These are phyloP conservation scores for Yamadazyma spencermartinsiae DNA, from an alignment of 1,139 yeast genomes.

Conservation along the genomic window DNA sequence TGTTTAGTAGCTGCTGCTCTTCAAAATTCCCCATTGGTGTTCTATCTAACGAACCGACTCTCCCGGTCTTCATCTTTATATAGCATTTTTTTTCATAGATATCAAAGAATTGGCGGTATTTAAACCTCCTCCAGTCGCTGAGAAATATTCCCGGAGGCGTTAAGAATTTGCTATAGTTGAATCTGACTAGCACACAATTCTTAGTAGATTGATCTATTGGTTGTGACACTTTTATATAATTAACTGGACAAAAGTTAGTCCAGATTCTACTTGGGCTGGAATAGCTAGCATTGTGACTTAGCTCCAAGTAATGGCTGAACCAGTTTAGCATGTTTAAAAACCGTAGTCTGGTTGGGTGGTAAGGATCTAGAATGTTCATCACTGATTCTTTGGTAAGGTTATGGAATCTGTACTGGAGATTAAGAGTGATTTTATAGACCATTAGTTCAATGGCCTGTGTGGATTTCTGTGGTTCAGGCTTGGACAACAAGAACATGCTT, in stretches of 20 bases:
- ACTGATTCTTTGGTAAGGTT: not conserved
- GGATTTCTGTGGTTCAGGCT: not conserved
- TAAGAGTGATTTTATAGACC: conserved; percentile 10
- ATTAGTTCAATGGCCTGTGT: not conserved
- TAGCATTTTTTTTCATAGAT: too few relatives aligned
- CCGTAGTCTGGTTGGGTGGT: not conserved
- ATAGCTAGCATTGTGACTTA: not conserved
- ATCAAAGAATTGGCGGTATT: not conserved
- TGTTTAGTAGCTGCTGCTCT: not conserved
- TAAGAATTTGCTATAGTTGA: not conserved
- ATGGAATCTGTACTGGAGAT: conserved; percentile 2
- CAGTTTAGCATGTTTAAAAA: conserved; percentile 3
- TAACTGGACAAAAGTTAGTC: not conserved
- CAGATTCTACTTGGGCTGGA: not conserved
- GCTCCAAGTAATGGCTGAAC: not conserved
- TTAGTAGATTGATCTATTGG: not conserved
- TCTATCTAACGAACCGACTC: not conserved
- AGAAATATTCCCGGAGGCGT: not conserved
- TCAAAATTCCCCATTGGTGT: not conserved
- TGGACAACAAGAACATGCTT: too few relatives aligned
- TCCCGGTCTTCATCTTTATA: not conserved
- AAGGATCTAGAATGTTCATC: conserved; percentile 1
- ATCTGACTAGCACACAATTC: not conserved
- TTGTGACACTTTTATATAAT: not conserved
- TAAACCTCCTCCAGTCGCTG: not conserved